Evolutionary conservation across 2,329 filamentous ascomycete species (phyloP).

Genomic region (Ophiognomonia clavigignenti-juglandacearum): DNA sequence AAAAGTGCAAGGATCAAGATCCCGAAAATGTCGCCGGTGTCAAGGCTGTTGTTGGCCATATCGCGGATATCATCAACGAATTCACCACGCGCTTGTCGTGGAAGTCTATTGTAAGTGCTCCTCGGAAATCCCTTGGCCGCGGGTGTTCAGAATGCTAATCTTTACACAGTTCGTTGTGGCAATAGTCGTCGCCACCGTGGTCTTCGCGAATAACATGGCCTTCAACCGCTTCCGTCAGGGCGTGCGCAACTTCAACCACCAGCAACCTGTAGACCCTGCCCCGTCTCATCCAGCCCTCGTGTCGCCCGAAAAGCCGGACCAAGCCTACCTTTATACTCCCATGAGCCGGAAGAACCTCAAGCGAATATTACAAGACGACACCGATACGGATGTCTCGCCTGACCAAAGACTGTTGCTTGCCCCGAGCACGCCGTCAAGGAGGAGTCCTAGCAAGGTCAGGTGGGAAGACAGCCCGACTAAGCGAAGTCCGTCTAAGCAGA

Average conservation of each 20-base stretch:
- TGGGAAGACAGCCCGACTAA: slow-evolving; percentile 45
- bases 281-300: slow-evolving; percentile 15
- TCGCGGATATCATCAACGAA: slow-evolving; percentile 89
- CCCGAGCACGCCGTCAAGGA: slow-evolving; percentile 41
- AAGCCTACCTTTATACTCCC: slow-evolving; percentile 46
- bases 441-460: slow-evolving; percentile 46
- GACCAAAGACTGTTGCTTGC: slow-evolving; percentile 36
- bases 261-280: slow-evolving; percentile 3
- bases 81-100: slow-evolving; percentile 51
- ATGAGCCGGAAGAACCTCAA: slow-evolving; percentile 40
- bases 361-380: slow-evolving; percentile 36
- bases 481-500: slow-evolving; percentile 35
- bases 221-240: slow-evolving; percentile 32
- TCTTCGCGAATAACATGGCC: slow-evolving; percentile 47
- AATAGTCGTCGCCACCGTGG: slow-evolving; percentile 40
- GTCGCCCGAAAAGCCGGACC: slow-evolving; percentile 25
- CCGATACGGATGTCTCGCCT: slow-evolving; percentile 49
- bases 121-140: background rate
- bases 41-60: slow-evolving; percentile 77
- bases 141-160: background rate
- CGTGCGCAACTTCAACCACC: slow-evolving; percentile 8
- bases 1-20: slow-evolving; percentile 81
- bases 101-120: slow-evolving; percentile 13
- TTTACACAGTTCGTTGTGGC: slow-evolving; percentile 44
- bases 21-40: slow-evolving; percentile 72